A percentile compares a stretch with the other conserved stretches of the same genome.
Conservation (phyloP, 192 early-diverging fungal genomes). For the Backusella westeae region DNA sequence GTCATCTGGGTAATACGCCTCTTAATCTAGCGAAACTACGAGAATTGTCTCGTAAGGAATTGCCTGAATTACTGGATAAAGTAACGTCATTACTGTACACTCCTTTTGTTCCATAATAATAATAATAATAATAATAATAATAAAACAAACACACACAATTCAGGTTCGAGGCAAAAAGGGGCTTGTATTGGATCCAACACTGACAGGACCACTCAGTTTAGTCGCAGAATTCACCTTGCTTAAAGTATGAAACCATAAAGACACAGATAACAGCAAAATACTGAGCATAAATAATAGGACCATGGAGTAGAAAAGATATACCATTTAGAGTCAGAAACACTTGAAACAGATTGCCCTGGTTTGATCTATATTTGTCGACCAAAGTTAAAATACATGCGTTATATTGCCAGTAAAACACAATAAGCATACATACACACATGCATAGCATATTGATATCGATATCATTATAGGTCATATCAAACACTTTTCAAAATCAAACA, state of each 20-base stretch:
- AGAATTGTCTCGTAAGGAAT: constrained; percentile 60
- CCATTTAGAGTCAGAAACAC: constrained; percentile 63
- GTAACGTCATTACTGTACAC: constrained; percentile 35
- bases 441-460: not conserved
- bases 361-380: constrained; percentile 88
- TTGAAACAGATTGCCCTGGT: constrained; percentile 70
- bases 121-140: not conserved
- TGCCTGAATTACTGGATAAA: constrained; percentile 75
- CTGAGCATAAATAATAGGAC: constrained; percentile 52
- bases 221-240: constrained; percentile 87
- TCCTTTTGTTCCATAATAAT: not conserved
- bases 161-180: constrained; percentile 89
- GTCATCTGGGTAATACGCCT: constrained; percentile 51
- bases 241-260: constrained; percentile 48
- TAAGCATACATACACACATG: constrained; percentile 23
- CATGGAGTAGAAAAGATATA: constrained; percentile 97
- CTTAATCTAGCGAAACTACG: constrained; percentile 55
- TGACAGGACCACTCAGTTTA: constrained; percentile 81
- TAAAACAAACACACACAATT: not conserved
- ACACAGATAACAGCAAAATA: not conserved
- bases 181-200: constrained; percentile 81
- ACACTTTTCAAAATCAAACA: constrained; percentile 6
- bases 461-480: constrained; percentile 32
- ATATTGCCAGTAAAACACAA: constrained; percentile 64
- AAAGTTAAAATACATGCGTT: constrained; percentile 74